phyloP scores from a whole-genome alignment of 139 green algal genomes.

The Micractinium conductrix region DNA sequence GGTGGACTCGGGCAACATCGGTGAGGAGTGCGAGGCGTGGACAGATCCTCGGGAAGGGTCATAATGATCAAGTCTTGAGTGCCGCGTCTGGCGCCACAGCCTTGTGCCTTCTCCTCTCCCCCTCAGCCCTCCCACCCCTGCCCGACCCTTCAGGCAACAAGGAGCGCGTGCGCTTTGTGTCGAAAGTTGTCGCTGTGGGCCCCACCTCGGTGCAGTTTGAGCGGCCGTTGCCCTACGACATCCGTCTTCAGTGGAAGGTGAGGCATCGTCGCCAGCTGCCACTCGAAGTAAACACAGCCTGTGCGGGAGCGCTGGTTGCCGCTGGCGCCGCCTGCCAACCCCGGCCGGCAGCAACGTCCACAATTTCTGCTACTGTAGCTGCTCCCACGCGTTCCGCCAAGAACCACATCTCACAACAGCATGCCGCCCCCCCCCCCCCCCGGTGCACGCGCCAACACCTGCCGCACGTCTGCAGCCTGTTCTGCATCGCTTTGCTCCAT shows the following conservation, averaged over 20 bases:
- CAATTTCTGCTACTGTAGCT: neutral
- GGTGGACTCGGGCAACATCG: conserved; percentile 8
- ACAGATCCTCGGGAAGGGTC: no score
- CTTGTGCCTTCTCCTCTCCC: no score
- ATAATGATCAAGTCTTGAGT: no score
- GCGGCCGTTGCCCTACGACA: conserved; percentile 20
- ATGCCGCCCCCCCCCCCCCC: no score
- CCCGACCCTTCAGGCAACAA: conserved; percentile 13
- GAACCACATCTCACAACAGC: no score
- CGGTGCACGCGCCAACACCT: no score
- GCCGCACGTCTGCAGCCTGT: conserved; percentile 1
- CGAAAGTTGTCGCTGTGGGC: neutral
- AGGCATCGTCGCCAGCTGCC: no score
- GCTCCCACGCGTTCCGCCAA: neutral
- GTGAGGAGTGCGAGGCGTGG: neutral
- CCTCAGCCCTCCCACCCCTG: neutral
- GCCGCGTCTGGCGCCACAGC: no score
- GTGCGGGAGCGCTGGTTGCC: no score
- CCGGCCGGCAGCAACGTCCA: no score
- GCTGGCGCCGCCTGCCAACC: no score
- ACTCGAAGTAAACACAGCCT: no score
- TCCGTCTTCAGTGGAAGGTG: conserved; percentile 26
- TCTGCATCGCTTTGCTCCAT: conserved; percentile 16
- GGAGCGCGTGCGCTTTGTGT: conserved; percentile 26
- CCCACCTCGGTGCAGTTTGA: conserved; percentile 25